A percentile compares a stretch with the other conserved stretches of the same genome.
Conservation (phyloP, 306 rosid genomes). For the Cicer arietinum region DNA sequence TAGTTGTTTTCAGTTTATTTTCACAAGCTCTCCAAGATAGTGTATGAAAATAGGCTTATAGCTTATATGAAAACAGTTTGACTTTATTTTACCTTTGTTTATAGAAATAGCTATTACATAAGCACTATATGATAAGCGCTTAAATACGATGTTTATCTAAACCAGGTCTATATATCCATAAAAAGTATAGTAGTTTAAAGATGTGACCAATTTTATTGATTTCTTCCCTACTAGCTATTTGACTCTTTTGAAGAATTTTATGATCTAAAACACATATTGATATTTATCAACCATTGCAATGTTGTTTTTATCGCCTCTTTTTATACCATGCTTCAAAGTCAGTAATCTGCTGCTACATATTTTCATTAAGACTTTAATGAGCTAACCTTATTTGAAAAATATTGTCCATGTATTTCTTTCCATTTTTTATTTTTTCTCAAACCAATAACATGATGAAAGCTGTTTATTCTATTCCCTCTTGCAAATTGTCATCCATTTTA, state of each 20-base stretch:
- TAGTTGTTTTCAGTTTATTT: too few relatives aligned
- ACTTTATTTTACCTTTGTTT: too few relatives aligned
- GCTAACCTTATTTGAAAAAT: background rate
- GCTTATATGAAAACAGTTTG: too few relatives aligned
- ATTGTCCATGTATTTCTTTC: background rate
- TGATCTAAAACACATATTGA: background rate
- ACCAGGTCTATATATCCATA: background rate
- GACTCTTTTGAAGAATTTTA: background rate
- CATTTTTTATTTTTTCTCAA: background rate
- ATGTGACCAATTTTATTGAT: background rate
- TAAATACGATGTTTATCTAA: too few relatives aligned
- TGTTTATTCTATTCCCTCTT: background rate
- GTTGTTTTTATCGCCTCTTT: background rate
- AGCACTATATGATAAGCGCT: too few relatives aligned
- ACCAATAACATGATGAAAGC: background rate
- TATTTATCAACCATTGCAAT: background rate
- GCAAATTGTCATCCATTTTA: conserved; percentile 9
- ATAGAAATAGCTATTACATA: too few relatives aligned
- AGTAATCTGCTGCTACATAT: background rate
- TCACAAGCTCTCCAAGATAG: too few relatives aligned
- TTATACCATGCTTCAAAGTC: conserved; percentile 2
- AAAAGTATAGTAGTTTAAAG: background rate
- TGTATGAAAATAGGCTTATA: too few relatives aligned
- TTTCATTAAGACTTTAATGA: background rate
- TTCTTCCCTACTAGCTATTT: background rate